phyloP scores from a whole-genome alignment of 345 rosid genomes.

The Syzygium aqueum region DNA sequence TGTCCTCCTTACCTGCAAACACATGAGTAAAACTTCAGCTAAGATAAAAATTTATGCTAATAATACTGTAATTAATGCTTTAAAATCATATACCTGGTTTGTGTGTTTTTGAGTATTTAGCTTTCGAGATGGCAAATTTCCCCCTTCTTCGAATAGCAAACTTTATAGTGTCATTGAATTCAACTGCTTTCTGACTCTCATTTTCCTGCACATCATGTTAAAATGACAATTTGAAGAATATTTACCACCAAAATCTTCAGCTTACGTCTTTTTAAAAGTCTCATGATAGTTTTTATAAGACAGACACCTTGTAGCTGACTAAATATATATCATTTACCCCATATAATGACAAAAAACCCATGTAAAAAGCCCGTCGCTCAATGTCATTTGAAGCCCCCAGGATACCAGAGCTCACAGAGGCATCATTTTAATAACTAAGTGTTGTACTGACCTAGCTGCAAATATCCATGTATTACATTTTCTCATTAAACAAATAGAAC shows the following conservation, averaged over 20 bases:
- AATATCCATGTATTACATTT: neutral
- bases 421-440: neutral
- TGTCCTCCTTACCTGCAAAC: neutral
- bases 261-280: neutral
- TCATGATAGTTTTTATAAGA: neutral
- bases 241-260: neutral
- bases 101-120: neutral
- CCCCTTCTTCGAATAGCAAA: neutral
- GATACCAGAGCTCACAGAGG: neutral
- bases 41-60: neutral
- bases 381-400: neutral
- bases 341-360: neutral
- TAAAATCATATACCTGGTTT: neutral
- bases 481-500: neutral
- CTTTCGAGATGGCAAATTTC: neutral
- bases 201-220: neutral
- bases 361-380: neutral
- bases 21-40: neutral
- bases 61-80: neutral
- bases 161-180: neutral
- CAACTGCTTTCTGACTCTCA: neutral
- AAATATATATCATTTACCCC: neutral
- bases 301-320: neutral
- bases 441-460: neutral
- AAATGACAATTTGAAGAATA: neutral